A percentile compares a stretch with the other conserved stretches of the same genome.
Evolutionary conservation across 2,329 filamentous ascomycete genomes (phyloP).

Genomic region (Fusarium sp.): DNA sequence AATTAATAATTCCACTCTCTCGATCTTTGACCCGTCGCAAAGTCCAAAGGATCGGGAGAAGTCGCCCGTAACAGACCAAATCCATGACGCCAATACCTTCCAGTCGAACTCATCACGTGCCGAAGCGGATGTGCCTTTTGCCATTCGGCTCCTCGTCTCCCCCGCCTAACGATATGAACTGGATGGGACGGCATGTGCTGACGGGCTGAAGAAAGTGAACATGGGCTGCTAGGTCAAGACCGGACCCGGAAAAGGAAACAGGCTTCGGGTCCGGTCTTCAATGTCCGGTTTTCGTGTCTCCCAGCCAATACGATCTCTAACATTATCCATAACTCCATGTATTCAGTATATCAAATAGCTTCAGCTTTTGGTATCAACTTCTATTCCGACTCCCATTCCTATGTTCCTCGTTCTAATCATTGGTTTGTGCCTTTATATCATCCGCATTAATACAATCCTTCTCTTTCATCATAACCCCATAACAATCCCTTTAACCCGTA

Average conservation of each 20-base stretch:
- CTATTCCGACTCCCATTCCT: slow-evolving; percentile 3
- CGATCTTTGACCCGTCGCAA: slow-evolving; percentile 9
- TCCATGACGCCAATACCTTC: slow-evolving; percentile 40
- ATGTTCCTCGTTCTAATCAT: not conserved
- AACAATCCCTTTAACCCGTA: not conserved
- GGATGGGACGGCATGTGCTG: slow-evolving; percentile 40
- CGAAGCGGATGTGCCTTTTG: slow-evolving; percentile 39
- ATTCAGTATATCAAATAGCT: not conserved
- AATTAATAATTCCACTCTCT: not conserved
- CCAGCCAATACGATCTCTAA: not conserved
- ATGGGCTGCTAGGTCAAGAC: not conserved
- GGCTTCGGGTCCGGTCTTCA: slow-evolving; percentile 29
- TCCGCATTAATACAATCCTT: slow-evolving; percentile 12
- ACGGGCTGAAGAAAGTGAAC: slow-evolving; percentile 8
- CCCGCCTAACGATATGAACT: slow-evolving; percentile 28
- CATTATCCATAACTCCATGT: not conserved
- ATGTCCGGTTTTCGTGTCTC: slow-evolving; percentile 33
- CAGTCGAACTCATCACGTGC: slow-evolving; percentile 40
- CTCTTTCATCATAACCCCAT: slow-evolving; percentile 1
- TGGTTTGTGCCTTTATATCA: slow-evolving; percentile 8
- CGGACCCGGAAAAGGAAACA: slow-evolving; percentile 23
- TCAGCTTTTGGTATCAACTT: not conserved
- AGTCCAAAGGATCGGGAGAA: slow-evolving; percentile 32
- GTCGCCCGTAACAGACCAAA: slow-evolving; percentile 23
- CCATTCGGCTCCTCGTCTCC: slow-evolving; percentile 35